Percentiles rank a stretch among this genome's conserved stretches.
Conservation (phyloP, 176 grass and related monocot genomes). For the Carex littledalei region DNA sequence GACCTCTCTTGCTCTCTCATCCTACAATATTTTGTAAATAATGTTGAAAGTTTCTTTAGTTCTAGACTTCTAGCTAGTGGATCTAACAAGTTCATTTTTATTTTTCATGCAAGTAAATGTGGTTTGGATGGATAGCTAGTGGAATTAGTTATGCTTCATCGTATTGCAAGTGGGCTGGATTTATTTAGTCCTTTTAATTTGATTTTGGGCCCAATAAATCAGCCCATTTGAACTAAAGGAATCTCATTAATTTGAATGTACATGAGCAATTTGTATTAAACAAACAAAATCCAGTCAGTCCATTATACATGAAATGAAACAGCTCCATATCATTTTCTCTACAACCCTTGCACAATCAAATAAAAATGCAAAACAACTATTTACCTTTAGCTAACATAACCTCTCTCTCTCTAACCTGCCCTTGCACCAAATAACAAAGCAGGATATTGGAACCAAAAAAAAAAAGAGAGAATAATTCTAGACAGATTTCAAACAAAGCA, state of each 20-base stretch:
- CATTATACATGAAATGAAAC: neutral
- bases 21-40: no score
- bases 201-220: neutral
- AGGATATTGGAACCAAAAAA: neutral
- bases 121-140: no score
- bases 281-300: neutral
- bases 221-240: neutral
- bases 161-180: no score
- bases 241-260: neutral
- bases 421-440: slow-evolving; percentile 8
- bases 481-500: neutral
- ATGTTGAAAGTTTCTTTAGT: no score
- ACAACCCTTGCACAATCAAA: neutral
- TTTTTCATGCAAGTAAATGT: no score
- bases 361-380: slow-evolving; percentile 4
- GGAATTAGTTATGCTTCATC: no score
- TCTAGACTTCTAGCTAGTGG: no score
- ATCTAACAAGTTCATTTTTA: no score
- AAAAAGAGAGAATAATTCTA: neutral
- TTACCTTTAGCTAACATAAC: neutral
- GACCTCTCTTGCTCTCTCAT: no score
- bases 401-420: neutral
- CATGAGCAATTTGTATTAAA: neutral
- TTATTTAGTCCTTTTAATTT: neutral
- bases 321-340: slow-evolving; percentile 7